A percentile compares a stretch with the other conserved stretches of the same genome.
These are phyloP conservation scores for Xylaria sp. DNA, from an alignment of 2,329 filamentous ascomycete genomes.

Conservation along the genomic window DNA sequence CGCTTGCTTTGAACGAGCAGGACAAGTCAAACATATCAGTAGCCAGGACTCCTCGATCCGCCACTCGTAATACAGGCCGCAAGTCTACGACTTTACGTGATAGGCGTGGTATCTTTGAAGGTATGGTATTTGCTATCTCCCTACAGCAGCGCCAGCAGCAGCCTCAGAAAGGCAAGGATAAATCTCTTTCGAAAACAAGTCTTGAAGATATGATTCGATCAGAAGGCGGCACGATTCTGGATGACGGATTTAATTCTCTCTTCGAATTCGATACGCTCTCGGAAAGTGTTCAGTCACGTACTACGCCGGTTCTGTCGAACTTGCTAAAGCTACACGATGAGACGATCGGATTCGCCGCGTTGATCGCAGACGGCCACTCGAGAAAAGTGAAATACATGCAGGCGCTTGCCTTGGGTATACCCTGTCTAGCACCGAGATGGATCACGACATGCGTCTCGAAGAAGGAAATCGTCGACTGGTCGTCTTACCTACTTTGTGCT, in stretches of 20 bases:
- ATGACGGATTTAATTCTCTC: constrained; percentile 73
- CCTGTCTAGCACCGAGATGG: constrained; percentile 81
- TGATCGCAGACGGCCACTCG: constrained; percentile 82
- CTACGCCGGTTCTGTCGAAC: constrained; percentile 19
- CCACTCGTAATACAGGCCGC: constrained; percentile 19
- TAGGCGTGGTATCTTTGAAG: constrained; percentile 53
- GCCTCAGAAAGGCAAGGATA: constrained; percentile 49
- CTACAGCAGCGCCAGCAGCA: constrained; percentile 49
- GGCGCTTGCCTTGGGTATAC: constrained; percentile 81
- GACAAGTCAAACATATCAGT: constrained; percentile 34
- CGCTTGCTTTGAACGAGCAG: constrained; percentile 46
- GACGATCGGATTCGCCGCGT: constrained; percentile 68
- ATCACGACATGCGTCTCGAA: constrained; percentile 64
- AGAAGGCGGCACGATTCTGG: constrained; percentile 67
- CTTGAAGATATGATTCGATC: constrained; percentile 59
- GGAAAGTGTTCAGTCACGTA: constrained; percentile 28
- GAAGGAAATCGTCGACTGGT: constrained; percentile 63
- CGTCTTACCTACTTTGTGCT: constrained; percentile 76
- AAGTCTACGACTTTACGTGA: constrained; percentile 20
- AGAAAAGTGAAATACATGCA: constrained; percentile 91
- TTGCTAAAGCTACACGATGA: constrained; percentile 49
- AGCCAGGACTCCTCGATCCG: constrained; percentile 20
- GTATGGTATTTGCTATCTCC: constrained; percentile 85
- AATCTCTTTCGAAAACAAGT: constrained; percentile 36
- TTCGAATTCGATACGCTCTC: constrained; percentile 50